Evolutionary conservation across 202 grass and related monocot genomes (phyloP), one percentile per base, ranked within the genome.

Genomic region (Cymbopogon flexuosus): DNA sequence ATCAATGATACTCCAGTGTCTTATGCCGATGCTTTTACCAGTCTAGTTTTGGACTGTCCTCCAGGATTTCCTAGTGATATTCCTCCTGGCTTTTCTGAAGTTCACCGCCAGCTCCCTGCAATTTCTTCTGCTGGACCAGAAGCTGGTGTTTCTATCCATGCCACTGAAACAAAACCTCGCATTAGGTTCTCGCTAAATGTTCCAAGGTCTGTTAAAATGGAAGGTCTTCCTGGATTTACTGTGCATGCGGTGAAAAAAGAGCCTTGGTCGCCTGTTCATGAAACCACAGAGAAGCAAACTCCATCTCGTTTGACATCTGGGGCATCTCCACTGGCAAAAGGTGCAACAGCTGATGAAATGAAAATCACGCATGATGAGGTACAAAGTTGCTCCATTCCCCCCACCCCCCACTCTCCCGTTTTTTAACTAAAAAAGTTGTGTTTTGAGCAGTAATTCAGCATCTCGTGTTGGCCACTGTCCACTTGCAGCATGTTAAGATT

Each of bases 21-120:
- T 14, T 60, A 4, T 40, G 43, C 27, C 10, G 6, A 63, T 18
- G 12, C 63, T 23, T 65, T 19, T 83, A 15, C 27, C 19, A 65
- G 42, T 62, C 33, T 77, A 43, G 31, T 23, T 46, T 79, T 79
- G 31, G 86, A 79, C 49, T 68, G 46, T 60, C 65, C 40, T 51
- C 75, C 52, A 22, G 52, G 52, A 22, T 57, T 60, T 72, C 5
- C 21, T 73, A 16, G 40, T 33, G 77, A 70, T 64, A 69, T 41
- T 34, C 86, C 86, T 58, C 86, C 83, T 40, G 86, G 90, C n/a
- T 91, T 88, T 82, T 78, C 79, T 67, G 59, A 80, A 51, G 80
- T 42, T 42, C 43, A 82, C 63, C 63, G 51, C 8, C 47, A 27
- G 4, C 58, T 70, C 31, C 46, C 72, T 58, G 40, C 24, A 10